These are phyloP conservation scores for Colletotrichum costaricense DNA, from an alignment of 2,329 filamentous ascomycete species.

Conservation along the genomic window DNA sequence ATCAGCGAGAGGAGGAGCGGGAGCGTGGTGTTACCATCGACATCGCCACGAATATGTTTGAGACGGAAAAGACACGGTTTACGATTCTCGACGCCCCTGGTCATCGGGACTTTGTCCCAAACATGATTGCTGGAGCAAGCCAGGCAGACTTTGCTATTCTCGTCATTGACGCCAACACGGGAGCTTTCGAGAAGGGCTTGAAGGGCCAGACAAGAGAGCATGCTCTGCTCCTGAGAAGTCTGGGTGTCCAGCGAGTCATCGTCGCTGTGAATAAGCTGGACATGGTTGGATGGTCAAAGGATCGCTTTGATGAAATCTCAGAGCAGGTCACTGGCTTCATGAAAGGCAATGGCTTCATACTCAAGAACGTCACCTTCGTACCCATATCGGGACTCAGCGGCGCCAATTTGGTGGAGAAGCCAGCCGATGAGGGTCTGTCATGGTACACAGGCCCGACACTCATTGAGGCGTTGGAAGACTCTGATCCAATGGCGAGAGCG, in stretches of 20 bases:
- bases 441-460: slow-evolving; percentile 89
- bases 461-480: slow-evolving; percentile 86
- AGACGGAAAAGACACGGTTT: slow-evolving; percentile 87
- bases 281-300: slow-evolving; percentile 83
- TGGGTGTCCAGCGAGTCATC: slow-evolving; percentile 89
- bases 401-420: slow-evolving; percentile 80
- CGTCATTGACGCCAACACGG: slow-evolving; percentile 90
- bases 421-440: slow-evolving; percentile 65
- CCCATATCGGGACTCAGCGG: slow-evolving; percentile 91
- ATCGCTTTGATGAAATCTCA: slow-evolving; percentile 85
- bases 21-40: slow-evolving; percentile 94
- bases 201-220: slow-evolving; percentile 96
- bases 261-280: slow-evolving; percentile 98
- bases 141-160: slow-evolving; percentile 96
- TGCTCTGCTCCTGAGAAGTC: slow-evolving; percentile 86
- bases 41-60: slow-evolving; percentile 94
- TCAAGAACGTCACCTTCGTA: slow-evolving; percentile 85
- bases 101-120: slow-evolving; percentile 95
- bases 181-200: slow-evolving; percentile 92
- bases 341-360: slow-evolving; percentile 81
- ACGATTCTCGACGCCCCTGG: slow-evolving; percentile 97
- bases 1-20: slow-evolving; percentile 90
- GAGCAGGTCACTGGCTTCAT: slow-evolving; percentile 88
- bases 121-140: slow-evolving; percentile 97
- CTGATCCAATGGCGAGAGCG: slow-evolving; percentile 77